Evolutionary conservation across 179 eudicot genomes (phyloP).

Genomic region (Heliamphora pulchella): DNA sequence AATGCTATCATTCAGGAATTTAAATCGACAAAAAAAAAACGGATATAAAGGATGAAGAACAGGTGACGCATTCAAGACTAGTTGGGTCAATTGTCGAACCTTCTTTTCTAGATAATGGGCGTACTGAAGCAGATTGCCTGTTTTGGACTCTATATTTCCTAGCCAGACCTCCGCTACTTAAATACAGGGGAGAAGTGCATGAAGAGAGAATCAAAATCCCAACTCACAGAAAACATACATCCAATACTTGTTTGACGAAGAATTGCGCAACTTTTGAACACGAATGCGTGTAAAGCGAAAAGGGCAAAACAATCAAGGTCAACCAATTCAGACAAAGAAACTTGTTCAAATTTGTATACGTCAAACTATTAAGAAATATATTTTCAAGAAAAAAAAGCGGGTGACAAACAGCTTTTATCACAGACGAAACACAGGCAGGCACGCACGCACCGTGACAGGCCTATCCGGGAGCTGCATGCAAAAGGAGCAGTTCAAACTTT

Average conservation of each 20-base stretch:
- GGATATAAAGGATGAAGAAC: no score
- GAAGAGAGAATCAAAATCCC: not conserved
- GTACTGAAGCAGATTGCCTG: no score
- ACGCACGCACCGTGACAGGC: conserved; percentile 76
- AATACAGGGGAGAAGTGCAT: not conserved
- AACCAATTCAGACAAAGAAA: not conserved
- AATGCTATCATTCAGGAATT: not conserved
- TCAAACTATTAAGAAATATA: not conserved
- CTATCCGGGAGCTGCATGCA: conserved; percentile 88
- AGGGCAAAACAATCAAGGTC: not conserved
- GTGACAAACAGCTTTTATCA: no score
- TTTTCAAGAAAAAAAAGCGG: no score
- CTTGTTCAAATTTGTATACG: no score
- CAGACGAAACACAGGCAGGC: not conserved
- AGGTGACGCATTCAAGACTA: not conserved
- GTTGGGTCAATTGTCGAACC: not conserved
- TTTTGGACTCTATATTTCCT: not conserved
- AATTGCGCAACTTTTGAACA: not conserved
- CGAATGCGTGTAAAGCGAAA: not conserved
- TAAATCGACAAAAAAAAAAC: not conserved
- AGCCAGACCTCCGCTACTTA: not conserved
- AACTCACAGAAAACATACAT: not conserved
- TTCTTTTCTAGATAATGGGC: no score
- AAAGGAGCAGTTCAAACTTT: conserved; percentile 60
- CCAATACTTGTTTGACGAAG: not conserved